These are phyloP conservation scores for Erodium texanum DNA, from an alignment of 441 rosid species.

Conservation along the genomic window DNA sequence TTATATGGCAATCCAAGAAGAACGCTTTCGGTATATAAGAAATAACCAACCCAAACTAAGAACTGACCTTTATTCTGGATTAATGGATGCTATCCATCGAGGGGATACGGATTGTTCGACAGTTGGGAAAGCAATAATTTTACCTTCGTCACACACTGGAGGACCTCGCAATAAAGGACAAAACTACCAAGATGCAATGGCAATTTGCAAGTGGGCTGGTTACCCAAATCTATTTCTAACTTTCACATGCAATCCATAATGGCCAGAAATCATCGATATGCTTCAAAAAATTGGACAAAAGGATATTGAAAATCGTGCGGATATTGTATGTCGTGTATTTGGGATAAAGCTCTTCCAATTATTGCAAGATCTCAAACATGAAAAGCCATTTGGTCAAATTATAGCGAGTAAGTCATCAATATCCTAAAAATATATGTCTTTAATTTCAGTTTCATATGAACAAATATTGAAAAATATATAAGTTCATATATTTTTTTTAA, in stretches of 20 bases:
- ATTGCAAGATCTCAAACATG: no score
- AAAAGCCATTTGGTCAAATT: no score
- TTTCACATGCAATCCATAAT: background rate
- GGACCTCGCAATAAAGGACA: background rate
- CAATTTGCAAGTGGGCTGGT: background rate
- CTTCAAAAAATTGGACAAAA: no score
- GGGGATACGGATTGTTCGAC: background rate
- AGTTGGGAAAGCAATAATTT: background rate
- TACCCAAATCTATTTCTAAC: background rate
- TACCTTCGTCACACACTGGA: background rate
- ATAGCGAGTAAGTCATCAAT: no score
- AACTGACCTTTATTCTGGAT: background rate
- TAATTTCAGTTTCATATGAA: no score
- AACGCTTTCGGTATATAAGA: background rate
- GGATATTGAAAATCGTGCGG: no score
- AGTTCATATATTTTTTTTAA: no score
- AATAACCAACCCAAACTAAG: background rate
- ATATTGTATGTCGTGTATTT: no score
- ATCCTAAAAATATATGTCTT: no score
- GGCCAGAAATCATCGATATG: background rate
- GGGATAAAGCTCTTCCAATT: no score
- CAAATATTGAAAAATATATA: no score
- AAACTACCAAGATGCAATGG: conserved; percentile 13
- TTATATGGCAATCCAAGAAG: background rate
- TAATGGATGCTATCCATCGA: background rate